phyloP scores from a whole-genome alignment of 768 basidiomycete species.

The Collybiopsis luxurians region DNA sequence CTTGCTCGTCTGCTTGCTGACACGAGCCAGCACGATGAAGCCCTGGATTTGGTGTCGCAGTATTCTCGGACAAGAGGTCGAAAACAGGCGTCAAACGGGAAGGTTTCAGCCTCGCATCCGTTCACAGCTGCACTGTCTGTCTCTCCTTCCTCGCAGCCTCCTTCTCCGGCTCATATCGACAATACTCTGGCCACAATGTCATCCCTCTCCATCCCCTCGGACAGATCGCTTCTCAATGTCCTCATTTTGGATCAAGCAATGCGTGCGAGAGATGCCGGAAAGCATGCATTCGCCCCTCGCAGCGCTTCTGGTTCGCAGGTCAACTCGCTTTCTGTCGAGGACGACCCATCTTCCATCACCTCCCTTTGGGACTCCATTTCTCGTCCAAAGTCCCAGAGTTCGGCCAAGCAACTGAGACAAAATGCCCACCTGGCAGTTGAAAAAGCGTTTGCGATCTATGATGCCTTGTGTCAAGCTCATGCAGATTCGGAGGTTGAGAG shows the following conservation, averaged over 20 bases:
- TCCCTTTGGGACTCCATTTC: background rate
- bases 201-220: background rate
- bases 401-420: background rate
- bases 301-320: background rate
- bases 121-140: background rate
- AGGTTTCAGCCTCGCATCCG: background rate
- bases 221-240: background rate
- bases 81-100: no score
- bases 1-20: no score
- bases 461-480: constrained; percentile 1
- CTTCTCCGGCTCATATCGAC: background rate
- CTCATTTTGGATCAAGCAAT: background rate
- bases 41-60: no score
- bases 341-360: background rate
- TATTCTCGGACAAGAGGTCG: no score
- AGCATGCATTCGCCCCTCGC: background rate
- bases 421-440: background rate
- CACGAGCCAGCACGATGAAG: no score
- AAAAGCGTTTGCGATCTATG: background rate
- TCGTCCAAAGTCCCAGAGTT: background rate
- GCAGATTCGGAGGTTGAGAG: background rate
- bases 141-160: background rate
- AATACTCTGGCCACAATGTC: background rate
- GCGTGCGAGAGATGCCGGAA: background rate
- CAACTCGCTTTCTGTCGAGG: background rate